phyloP scores from a whole-genome alignment of 2,329 filamentous ascomycete species.

The Tolypocladium ophioglossoides region DNA sequence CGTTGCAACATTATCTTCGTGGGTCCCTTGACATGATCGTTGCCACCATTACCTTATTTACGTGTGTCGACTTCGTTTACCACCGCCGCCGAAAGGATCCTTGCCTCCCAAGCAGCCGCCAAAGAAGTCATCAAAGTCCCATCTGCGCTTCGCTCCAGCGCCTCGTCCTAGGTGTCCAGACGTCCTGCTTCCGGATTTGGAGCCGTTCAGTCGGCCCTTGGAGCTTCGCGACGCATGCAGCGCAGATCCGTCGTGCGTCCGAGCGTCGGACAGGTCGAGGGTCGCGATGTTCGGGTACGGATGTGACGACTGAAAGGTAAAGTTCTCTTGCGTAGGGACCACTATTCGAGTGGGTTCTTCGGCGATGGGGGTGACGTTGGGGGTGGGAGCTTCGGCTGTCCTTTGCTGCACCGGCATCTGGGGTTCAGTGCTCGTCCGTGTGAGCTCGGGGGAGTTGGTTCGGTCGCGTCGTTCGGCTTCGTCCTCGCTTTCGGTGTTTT shows the following conservation, averaged over 20 bases:
- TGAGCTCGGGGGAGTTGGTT: constrained; percentile 46
- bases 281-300: constrained; percentile 51
- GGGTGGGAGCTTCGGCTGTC: constrained; percentile 14
- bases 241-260: constrained; percentile 26
- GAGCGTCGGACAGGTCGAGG: constrained; percentile 45
- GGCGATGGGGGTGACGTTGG: constrained; percentile 13
- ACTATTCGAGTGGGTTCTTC: constrained; percentile 28
- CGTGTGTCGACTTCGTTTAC: constrained; percentile 41
- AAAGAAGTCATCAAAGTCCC: constrained; percentile 67
- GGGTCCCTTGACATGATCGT: constrained; percentile 3
- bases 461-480: constrained; percentile 54
- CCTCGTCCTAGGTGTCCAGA: constrained; percentile 44
- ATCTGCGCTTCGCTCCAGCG: constrained; percentile 61
- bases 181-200: constrained; percentile 14
- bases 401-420: constrained; percentile 15
- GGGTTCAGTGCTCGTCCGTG: constrained; percentile 34
- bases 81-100: constrained; percentile 40
- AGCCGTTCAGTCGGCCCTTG: constrained; percentile 17
- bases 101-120: constrained; percentile 56
- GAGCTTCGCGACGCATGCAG: constrained; percentile 14
- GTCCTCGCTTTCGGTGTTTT: constrained; percentile 56
- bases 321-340: constrained; percentile 48
- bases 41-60: constrained; percentile 13
- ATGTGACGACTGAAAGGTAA: constrained; percentile 59
- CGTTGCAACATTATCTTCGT: constrained; percentile 2